Evolutionary conservation across 805 yeast genomes (phyloP), one percentile per base, ranked within the genome.

Genomic region (Candida glaebosa): DNA sequence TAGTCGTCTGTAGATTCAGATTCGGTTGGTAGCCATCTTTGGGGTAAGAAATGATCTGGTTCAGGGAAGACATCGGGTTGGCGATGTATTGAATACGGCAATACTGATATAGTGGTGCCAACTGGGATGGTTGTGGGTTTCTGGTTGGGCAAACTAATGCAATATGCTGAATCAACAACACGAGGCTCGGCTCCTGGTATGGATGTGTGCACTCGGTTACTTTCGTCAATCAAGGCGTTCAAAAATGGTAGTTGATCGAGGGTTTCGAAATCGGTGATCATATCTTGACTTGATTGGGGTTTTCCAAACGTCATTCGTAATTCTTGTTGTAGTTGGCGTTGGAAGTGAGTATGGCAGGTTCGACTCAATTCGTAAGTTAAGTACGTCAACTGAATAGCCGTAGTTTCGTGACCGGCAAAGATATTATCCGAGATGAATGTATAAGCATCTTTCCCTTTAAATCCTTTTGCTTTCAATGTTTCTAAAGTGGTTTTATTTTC

Each of bases 321-420:
- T 58, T 86, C 93, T 1, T 64, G 43, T 25, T 63, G 61, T 15
- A 86, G 60, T 26, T 52, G 55, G 3, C 54, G 43, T 55, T 84
- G 90, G 47, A 76, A 66, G 14, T 58, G 54, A 4, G 50, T 44
- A 47, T 78, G 63, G 10, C 58, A 55, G 0, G 79, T 79, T 43
- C 78, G 62, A 2, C 86, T 79, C 28, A 82, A 54, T 52, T 81
- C 80, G 63, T 76, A 82, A 16, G 77, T 65, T 39, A 78, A 59
- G 54, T 75, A 84, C 0, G 86, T 67, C 43, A 83, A 56, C n/a
- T 81, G 79, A 5, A 79, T 71, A 0, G 84, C 87, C 1, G 86
- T 82, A 4, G 90, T 83, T 53, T 82, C 84, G 54, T 84, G 89
- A 3, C 90, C 90, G 0, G 90, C 90, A 35, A 84, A 82, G 30